These are phyloP conservation scores for Rhododendron vialii DNA, from an alignment of 148 eudicot species.

Conservation along the genomic window DNA sequence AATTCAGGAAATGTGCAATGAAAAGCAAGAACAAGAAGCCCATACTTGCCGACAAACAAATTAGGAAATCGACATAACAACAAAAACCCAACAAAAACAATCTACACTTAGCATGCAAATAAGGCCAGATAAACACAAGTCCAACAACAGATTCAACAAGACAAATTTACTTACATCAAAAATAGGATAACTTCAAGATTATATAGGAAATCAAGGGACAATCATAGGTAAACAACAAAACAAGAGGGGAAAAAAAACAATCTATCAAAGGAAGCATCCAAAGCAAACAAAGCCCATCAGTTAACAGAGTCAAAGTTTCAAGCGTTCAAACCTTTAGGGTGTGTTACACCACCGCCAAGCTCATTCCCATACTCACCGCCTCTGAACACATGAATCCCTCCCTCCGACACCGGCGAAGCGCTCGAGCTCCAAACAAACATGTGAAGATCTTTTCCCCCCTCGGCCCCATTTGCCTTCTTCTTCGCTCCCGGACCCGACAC, in stretches of 20 bases:
- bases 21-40: background rate
- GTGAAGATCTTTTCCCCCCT: slow-evolving; percentile 47
- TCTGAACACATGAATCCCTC: slow-evolving; percentile 80
- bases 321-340: slow-evolving; percentile 54
- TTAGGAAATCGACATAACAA: background rate
- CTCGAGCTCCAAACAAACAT: slow-evolving; percentile 93
- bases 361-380: slow-evolving; percentile 74
- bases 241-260: background rate
- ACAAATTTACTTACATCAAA: slow-evolving; percentile 15
- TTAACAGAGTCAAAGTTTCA: background rate
- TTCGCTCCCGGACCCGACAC: slow-evolving; percentile 68
- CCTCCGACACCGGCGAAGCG: slow-evolving; percentile 75
- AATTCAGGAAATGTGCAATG: slow-evolving; percentile 15
- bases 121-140: background rate
- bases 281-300: background rate
- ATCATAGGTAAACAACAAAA: background rate
- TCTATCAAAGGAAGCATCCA: background rate
- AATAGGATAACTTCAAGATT: background rate
- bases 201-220: slow-evolving; percentile 1
- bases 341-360: slow-evolving; percentile 41
- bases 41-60: background rate
- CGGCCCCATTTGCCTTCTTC: slow-evolving; percentile 58
- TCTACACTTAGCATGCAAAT: background rate
- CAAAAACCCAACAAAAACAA: background rate
- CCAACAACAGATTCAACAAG: slow-evolving; percentile 2